Evolutionary conservation across 257 asterid genomes (phyloP).

Genomic region (Forsythia suspensa): DNA sequence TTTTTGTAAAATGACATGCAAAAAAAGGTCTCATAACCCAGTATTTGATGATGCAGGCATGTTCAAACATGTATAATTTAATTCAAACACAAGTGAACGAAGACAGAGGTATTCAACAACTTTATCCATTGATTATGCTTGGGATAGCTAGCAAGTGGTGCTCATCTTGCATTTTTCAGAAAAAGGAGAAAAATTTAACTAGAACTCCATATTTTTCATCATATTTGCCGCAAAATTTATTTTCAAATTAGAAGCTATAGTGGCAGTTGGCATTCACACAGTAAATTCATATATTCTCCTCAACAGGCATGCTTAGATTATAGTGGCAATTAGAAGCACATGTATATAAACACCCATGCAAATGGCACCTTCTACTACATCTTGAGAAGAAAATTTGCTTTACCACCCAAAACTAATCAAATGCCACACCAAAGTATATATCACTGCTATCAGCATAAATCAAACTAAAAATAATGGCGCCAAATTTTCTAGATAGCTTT

Average conservation of each 20-base stretch:
- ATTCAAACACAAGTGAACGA: not conserved
- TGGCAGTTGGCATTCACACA: not conserved
- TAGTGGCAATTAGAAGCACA: too few species aligned
- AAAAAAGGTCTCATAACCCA: not conserved
- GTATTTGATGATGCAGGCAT: not conserved
- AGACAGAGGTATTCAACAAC: not conserved
- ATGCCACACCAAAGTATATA: not conserved
- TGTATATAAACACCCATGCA: too few species aligned
- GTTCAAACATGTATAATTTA: not conserved
- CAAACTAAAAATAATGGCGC: not conserved
- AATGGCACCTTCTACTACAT: too few species aligned
- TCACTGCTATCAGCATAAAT: not conserved
- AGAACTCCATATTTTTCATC: not conserved
- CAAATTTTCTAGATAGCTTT: not conserved
- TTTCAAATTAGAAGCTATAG: not conserved
- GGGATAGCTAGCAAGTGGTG: not conserved
- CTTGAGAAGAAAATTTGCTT: too few species aligned
- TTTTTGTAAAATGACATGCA: not conserved
- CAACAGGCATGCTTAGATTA: too few species aligned
- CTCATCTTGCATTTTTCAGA: not conserved
- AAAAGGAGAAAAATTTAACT: not conserved
- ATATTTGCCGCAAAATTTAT: not conserved
- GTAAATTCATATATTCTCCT: not conserved
- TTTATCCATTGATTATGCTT: not conserved
- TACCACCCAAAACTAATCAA: not conserved